Conservation (phyloP, 75 land plant genomes). For the Selaginella tamariscina region DNA sequence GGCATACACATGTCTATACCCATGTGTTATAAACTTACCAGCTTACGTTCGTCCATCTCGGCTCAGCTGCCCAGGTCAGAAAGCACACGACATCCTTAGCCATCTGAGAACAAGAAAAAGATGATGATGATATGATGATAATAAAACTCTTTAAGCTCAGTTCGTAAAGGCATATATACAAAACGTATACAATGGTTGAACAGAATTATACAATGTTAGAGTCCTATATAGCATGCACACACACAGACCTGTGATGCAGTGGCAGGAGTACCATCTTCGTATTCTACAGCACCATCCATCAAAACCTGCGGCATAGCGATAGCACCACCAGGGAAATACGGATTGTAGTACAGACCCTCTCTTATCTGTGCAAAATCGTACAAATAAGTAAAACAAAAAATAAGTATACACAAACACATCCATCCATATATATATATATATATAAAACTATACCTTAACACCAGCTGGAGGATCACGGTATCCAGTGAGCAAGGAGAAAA, state of each 20-base stretch:
- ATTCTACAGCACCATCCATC: slow-evolving; percentile 82
- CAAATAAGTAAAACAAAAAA: background rate
- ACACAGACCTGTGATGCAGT: slow-evolving; percentile 71
- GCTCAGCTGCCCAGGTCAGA: slow-evolving; percentile 91
- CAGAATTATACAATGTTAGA: background rate
- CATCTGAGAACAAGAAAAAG: slow-evolving; percentile 42
- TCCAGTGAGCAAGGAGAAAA: slow-evolving; percentile 82
- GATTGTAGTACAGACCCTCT: slow-evolving; percentile 87
- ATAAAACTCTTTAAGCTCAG: background rate
- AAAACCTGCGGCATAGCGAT: slow-evolving; percentile 99
- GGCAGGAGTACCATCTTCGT: slow-evolving; percentile 97
- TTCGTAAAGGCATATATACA: background rate
- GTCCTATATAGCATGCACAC: background rate
- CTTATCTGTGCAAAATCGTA: slow-evolving; percentile 34
- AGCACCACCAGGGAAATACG: slow-evolving; percentile 93
- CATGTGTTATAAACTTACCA: slow-evolving; percentile 26
- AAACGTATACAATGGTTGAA: slow-evolving; percentile 1
- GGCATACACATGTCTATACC: background rate
- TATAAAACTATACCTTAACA: slow-evolving; percentile 38
- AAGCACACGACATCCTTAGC: slow-evolving; percentile 87
- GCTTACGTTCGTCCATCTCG: slow-evolving; percentile 98
- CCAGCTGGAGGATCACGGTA: slow-evolving; percentile 99
- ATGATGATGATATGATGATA: background rate
- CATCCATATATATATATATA: background rate
- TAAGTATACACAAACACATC: background rate